A percentile compares a stretch with the other conserved stretches of the same genome.
Evolutionary conservation across 495 filamentous ascomycete genomes (phyloP).

Genomic region (Xeromyces bisporus): DNA sequence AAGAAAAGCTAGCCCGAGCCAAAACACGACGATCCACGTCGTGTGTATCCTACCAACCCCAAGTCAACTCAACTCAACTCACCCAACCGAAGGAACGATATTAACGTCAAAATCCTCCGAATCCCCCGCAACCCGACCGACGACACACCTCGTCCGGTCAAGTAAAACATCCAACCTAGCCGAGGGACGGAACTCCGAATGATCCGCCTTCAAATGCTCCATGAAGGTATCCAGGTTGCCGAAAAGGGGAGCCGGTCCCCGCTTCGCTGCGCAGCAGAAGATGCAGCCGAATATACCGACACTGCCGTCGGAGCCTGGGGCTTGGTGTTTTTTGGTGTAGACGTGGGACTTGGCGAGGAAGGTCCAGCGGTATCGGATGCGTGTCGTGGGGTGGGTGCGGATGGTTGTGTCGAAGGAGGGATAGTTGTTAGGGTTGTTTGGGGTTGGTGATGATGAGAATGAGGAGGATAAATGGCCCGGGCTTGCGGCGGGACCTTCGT

Average conservation of each 20-base stretch:
- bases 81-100: constrained; percentile 10
- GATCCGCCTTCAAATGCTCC: constrained; percentile 19
- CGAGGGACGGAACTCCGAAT: constrained; percentile 9
- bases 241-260: constrained; percentile 16
- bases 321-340: constrained; percentile 7
- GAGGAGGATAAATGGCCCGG: background rate
- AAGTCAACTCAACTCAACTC: no score
- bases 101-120: constrained; percentile 28
- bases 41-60: no score
- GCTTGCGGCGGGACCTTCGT: constrained; percentile 17
- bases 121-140: constrained; percentile 12
- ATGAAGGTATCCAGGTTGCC: constrained; percentile 24
- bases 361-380: constrained; percentile 30
- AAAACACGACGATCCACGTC: no score
- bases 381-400: constrained; percentile 11
- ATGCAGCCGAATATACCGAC: constrained; percentile 25
- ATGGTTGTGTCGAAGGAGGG: constrained; percentile 15
- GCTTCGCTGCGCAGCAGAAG: constrained; percentile 27
- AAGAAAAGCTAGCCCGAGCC: no score
- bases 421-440: no score
- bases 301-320: constrained; percentile 3
- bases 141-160: constrained; percentile 15
- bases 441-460: no score
- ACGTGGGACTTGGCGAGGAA: constrained; percentile 35
- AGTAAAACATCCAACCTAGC: constrained; percentile 10